These are phyloP conservation scores for Taphrina flavorubra DNA, from an alignment of 1,139 yeast species.

Conservation along the genomic window DNA sequence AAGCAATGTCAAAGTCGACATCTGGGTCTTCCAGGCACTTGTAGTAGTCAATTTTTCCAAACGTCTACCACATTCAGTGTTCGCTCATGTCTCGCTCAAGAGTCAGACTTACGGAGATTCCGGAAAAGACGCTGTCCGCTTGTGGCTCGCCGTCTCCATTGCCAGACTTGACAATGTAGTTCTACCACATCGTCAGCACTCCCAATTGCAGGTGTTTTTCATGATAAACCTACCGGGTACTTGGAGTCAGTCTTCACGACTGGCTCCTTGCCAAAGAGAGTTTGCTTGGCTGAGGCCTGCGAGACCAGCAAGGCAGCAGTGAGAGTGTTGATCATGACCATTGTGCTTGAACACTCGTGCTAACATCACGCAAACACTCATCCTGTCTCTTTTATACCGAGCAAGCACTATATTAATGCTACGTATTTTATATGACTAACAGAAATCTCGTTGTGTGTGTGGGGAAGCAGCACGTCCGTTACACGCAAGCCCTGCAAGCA, in stretches of 20 bases:
- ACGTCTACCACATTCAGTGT: conserved; percentile 54
- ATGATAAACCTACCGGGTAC: conserved; percentile 4
- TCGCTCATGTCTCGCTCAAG: neutral
- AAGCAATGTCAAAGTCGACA: conserved; percentile 64
- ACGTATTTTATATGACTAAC: conserved; percentile 28
- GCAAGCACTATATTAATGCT: neutral
- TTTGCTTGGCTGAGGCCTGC: conserved; percentile 16
- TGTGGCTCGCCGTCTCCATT: conserved; percentile 41
- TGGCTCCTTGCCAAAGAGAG: conserved; percentile 2
- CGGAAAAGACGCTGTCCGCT: conserved; percentile 51
- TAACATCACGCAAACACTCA: neutral
- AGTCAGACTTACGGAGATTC: conserved; percentile 55
- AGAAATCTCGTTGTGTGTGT: conserved; percentile 6
- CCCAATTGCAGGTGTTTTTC: neutral
- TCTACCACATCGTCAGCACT: conserved; percentile 1
- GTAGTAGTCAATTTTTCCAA: conserved; percentile 70
- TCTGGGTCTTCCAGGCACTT: conserved; percentile 62
- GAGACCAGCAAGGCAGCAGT: conserved; percentile 5
- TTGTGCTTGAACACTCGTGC: neutral
- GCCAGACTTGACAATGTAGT: conserved; percentile 12
- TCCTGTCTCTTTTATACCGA: neutral
- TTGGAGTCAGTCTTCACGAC: conserved; percentile 11
- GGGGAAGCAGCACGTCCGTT: conserved; percentile 7
- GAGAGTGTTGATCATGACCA: neutral
- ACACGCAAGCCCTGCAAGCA: too few species aligned